These are phyloP conservation scores for Stemphylium lycopersici DNA, from an alignment of 2,329 filamentous ascomycete genomes.

Conservation along the genomic window DNA sequence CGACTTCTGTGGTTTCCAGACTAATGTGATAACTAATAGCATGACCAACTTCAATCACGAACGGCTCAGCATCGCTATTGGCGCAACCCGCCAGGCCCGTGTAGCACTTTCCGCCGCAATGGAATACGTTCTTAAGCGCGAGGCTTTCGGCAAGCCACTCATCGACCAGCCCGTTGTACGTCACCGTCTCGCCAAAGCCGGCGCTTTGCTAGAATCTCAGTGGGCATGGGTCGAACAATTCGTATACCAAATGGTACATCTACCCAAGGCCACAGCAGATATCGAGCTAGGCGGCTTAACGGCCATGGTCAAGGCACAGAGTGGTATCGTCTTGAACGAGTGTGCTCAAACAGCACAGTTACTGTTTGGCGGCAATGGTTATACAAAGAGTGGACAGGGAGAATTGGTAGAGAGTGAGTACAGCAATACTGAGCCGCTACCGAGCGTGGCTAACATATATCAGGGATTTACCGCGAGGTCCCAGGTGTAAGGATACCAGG, in stretches of 20 bases:
- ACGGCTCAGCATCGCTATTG: slow-evolving; percentile 69
- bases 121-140: slow-evolving; percentile 68
- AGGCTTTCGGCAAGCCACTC: slow-evolving; percentile 71
- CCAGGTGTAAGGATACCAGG: slow-evolving; percentile 67
- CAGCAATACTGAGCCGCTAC: not conserved
- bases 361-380: slow-evolving; percentile 76
- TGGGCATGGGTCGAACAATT: slow-evolving; percentile 77
- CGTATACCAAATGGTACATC: slow-evolving; percentile 68
- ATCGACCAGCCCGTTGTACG: slow-evolving; percentile 78
- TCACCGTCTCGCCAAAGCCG: slow-evolving; percentile 73
- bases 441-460: slow-evolving; percentile 14
- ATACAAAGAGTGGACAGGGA: slow-evolving; percentile 71
- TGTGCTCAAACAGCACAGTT: slow-evolving; percentile 72
- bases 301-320: slow-evolving; percentile 74
- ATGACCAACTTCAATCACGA: slow-evolving; percentile 86
- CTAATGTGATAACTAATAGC: slow-evolving; percentile 6
- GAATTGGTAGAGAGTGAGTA: slow-evolving; percentile 72
- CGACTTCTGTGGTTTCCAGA: not conserved
- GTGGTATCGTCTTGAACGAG: slow-evolving; percentile 73
- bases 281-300: slow-evolving; percentile 72
- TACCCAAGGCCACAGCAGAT: slow-evolving; percentile 66
- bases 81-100: slow-evolving; percentile 66
- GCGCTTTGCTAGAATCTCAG: slow-evolving; percentile 70
- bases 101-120: slow-evolving; percentile 67
- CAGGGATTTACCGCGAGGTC: slow-evolving; percentile 68